These are phyloP conservation scores for Ophiosphaerella narmari DNA, from an alignment of 2,329 filamentous ascomycete genomes.

Conservation along the genomic window DNA sequence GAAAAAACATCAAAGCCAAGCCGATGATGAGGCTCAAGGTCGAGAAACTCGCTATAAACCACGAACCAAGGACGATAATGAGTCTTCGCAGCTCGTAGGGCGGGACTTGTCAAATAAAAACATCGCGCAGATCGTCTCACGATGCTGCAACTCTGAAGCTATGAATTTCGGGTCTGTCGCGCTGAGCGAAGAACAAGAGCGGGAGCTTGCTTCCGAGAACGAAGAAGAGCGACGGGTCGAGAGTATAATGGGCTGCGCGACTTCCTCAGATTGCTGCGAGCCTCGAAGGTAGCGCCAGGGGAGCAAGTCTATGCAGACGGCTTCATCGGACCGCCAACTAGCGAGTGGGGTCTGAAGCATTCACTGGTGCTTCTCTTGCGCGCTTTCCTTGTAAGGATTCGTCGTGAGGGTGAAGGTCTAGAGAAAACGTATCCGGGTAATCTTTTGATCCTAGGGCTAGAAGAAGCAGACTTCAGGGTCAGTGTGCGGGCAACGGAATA, in stretches of 20 bases:
- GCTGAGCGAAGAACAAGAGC: constrained; percentile 69
- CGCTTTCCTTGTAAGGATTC: constrained; percentile 36
- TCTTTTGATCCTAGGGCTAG: constrained; percentile 42
- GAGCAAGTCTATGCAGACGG: too few relatives aligned
- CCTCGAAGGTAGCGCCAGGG: too few relatives aligned
- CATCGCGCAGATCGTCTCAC: constrained; percentile 22
- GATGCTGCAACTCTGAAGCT: constrained; percentile 32
- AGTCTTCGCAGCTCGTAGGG: background rate
- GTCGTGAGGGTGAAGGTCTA: constrained; percentile 44
- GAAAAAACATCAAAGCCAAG: constrained; percentile 25
- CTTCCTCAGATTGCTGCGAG: too few relatives aligned
- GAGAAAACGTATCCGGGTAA: constrained; percentile 53
- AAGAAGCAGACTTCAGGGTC: constrained; percentile 34
- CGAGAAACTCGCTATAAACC: constrained; percentile 60
- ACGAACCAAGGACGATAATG: background rate
- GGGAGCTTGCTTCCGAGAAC: constrained; percentile 68
- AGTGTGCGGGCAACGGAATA: too few relatives aligned
- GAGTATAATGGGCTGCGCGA: too few relatives aligned
- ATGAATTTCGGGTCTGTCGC: constrained; percentile 40
- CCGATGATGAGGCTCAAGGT: constrained; percentile 56
- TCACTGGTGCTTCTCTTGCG: constrained; percentile 52
- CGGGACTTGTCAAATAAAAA: constrained; percentile 24
- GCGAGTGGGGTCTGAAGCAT: too few relatives aligned
- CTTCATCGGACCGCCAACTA: too few relatives aligned
- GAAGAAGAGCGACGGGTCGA: too few relatives aligned